A percentile compares a stretch with the other conserved stretches of the same genome.
phyloP scores from a whole-genome alignment of 257 asterid genomes.

The Plantago ovata region DNA sequence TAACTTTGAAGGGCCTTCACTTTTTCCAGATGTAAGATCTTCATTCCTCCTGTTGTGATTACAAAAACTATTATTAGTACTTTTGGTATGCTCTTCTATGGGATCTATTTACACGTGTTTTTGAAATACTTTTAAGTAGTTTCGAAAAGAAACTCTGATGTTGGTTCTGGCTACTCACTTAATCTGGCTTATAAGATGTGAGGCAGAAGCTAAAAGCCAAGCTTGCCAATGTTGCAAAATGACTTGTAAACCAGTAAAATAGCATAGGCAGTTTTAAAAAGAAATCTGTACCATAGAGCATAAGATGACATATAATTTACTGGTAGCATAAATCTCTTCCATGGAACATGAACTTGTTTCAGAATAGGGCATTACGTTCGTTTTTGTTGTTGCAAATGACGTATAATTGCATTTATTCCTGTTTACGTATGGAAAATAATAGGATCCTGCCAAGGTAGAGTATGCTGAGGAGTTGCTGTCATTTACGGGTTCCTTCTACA shows the following conservation, averaged over 20 bases:
- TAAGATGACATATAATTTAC: too few relatives aligned
- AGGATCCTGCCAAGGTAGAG: conserved; percentile 59
- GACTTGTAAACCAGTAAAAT: too few relatives aligned
- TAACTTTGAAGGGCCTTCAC: conserved; percentile 83
- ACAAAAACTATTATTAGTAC: background rate
- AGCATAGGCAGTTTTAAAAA: too few relatives aligned
- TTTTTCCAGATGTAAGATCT: conserved; percentile 66
- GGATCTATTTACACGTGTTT: too few relatives aligned
- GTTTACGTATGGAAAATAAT: conserved; percentile 1
- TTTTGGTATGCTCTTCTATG: too few relatives aligned
- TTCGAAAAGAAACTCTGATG: too few relatives aligned
- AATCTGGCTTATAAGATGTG: too few relatives aligned
- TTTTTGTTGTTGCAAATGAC: background rate
- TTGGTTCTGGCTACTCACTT: too few relatives aligned
- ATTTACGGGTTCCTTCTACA: conserved; percentile 42
- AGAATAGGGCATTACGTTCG: background rate
- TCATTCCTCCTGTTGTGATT: background rate
- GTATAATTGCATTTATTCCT: background rate
- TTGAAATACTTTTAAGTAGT: too few relatives aligned
- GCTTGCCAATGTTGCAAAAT: background rate
- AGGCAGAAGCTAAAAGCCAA: background rate
- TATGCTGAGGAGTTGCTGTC: conserved; percentile 63
- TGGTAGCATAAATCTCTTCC: background rate
- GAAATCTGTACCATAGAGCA: too few relatives aligned
- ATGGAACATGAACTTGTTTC: too few relatives aligned